Conservation (phyloP, 1,139 yeast species). For the Pneumocystis wakefieldiae region DNA sequence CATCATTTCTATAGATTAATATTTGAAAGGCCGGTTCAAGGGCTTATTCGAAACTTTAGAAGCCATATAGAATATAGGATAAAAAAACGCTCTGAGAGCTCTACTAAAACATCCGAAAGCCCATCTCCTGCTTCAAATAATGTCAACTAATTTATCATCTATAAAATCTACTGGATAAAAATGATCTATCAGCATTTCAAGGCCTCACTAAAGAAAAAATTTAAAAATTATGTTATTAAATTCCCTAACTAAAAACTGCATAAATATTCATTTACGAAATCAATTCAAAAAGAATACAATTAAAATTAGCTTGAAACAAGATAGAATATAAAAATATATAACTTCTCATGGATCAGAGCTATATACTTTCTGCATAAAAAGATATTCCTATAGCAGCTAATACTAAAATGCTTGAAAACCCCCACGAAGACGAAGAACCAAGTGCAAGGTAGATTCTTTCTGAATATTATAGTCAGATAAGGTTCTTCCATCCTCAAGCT, state of each 20-base stretch:
- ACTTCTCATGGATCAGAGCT: background rate
- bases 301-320: background rate
- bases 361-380: too few species aligned
- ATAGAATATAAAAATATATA: background rate
- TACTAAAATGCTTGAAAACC: conserved; percentile 40
- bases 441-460: conserved; percentile 97
- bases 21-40: conserved; percentile 36
- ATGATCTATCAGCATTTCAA: too few species aligned
- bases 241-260: background rate
- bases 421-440: conserved; percentile 62
- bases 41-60: conserved; percentile 66
- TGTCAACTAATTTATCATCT: background rate
- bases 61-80: conserved; percentile 68
- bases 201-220: too few species aligned
- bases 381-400: conserved; percentile 26
- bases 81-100: conserved; percentile 18
- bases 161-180: too few species aligned
- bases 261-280: background rate
- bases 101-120: background rate
- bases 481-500: conserved; percentile 86
- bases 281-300: background rate
- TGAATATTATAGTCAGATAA: conserved; percentile 99
- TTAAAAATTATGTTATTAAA: background rate
- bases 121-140: background rate
- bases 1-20: background rate